Base-by-base conservation (phyloP, 768 basidiomycete genomes). In the Auriculariales sp. region DNA sequence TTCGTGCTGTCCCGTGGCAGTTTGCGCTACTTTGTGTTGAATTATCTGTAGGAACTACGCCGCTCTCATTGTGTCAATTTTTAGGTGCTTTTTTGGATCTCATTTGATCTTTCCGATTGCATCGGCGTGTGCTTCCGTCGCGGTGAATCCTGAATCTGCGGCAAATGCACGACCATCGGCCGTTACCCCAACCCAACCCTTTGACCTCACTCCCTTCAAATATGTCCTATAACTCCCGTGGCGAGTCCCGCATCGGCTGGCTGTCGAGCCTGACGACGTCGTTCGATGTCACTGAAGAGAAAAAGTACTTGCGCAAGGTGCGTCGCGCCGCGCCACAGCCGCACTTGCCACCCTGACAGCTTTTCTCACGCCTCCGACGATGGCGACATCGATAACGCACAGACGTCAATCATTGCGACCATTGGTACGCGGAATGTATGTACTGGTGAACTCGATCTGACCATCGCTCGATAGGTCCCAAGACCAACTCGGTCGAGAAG, bases 391-490 rank as follows among this genome's bases (percentile, higher is more conserved):
- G n/a, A n/a, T n/a, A n/a, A n/a, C 32, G 39, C 17, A n/a, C 57
- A 99, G 95, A 95, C 92, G 12, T 75, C 87, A 53, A 98, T 99
- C 69, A 98, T 99, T 65, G 94, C 93, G 52, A 99, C 95, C 57
- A 99, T 99, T 61, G 95, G 94, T 86, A 57, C 53, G 74, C 53
- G 50, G 52, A 50, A 46, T n/a, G 55, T 42, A 55, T 31, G 17
- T 27, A 31, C 15, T 31, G 17, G 29, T 11, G 24, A 19, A 28
- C 14, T 24, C 31, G 10, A 33, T 42, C 31, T 19, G 32, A 44
- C 32, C 17, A 17, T 9, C 24, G 3, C 3, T 17, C 52, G 44
- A n/a, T 56, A 92, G 90, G 91, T 34, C 95, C 95, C 56, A 97
- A 97, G 71, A 83, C 83, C 59, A 98, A 99, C 74, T 74, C 72